Evolutionary conservation across 2,329 filamentous ascomycete species (phyloP).

Genomic region (Monascus ruber): DNA sequence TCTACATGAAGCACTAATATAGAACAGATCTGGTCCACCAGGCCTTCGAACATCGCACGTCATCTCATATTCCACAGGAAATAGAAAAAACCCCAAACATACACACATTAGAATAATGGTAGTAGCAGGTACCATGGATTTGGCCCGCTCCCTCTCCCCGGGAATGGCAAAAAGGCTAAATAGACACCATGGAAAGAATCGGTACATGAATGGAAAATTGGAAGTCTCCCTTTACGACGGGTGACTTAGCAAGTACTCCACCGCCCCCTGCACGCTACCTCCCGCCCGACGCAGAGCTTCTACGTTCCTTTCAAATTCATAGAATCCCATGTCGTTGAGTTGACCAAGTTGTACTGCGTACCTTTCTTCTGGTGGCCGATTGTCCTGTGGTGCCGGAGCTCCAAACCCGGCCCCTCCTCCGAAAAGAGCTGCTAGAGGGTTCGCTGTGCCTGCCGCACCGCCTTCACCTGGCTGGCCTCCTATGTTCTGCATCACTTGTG

Average conservation of each 20-base stretch:
- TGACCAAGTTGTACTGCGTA: constrained; percentile 85
- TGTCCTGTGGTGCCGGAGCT: constrained; percentile 56
- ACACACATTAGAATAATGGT: too few relatives aligned
- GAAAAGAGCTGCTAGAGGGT: constrained; percentile 38
- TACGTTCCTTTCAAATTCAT: constrained; percentile 88
- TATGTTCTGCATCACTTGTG: constrained; percentile 44
- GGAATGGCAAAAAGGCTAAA: background rate
- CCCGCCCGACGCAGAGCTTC: constrained; percentile 77
- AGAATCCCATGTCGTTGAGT: constrained; percentile 98
- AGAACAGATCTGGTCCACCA: too few relatives aligned
- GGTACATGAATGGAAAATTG: background rate
- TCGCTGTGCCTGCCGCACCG: constrained; percentile 21
- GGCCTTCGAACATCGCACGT: too few relatives aligned
- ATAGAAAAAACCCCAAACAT: too few relatives aligned
- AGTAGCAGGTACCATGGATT: too few relatives aligned
- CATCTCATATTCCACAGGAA: too few relatives aligned
- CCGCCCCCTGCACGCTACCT: constrained; percentile 79
- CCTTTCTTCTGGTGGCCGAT: constrained; percentile 79
- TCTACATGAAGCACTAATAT: too few relatives aligned
- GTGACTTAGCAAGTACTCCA: constrained; percentile 30
- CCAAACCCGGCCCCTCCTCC: constrained; percentile 43
- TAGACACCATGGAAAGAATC: background rate
- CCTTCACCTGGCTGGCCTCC: constrained; percentile 26
- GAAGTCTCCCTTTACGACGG: constrained; percentile 11
- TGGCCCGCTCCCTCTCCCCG: background rate